phyloP scores from a whole-genome alignment of 768 basidiomycete species.

The Tylopilus balloui region DNA sequence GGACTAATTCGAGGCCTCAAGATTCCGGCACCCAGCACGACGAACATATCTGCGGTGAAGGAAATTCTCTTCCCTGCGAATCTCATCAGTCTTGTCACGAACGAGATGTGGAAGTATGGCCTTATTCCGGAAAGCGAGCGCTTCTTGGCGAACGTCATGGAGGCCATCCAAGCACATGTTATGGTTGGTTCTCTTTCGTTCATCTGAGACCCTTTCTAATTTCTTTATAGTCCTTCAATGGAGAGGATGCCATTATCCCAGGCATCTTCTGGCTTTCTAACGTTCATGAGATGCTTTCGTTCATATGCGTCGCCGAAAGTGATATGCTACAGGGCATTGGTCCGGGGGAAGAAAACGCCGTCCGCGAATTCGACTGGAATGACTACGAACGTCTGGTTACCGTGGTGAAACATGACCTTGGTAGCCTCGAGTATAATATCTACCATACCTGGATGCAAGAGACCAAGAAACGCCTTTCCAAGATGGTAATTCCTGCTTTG shows the following conservation, averaged over 20 bases:
- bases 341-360: constrained; percentile 88
- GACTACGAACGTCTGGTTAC: constrained; percentile 95
- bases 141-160: constrained; percentile 98
- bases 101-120: constrained; percentile 99
- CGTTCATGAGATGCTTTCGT: constrained; percentile 98
- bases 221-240: constrained; percentile 65
- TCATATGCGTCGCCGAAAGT: constrained; percentile 97
- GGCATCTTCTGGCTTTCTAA: constrained; percentile 99
- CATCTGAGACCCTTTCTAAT: constrained; percentile 5
- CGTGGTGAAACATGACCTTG: constrained; percentile 98
- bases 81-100: constrained; percentile 94
- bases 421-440: constrained; percentile 98
- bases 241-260: constrained; percentile 93
- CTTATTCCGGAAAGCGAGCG: constrained; percentile 95
- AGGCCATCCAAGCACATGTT: constrained; percentile 93
- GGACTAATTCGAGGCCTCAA: constrained; percentile 89
- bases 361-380: constrained; percentile 92
- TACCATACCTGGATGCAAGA: constrained; percentile 99
- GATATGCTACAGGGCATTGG: constrained; percentile 98
- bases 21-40: constrained; percentile 85
- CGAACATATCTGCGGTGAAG: constrained; percentile 90
- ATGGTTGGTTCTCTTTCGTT: constrained; percentile 64
- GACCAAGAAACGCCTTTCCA: constrained; percentile 90
- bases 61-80: constrained; percentile 99
- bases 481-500: constrained; percentile 99